Percentiles rank a stretch among this genome's conserved stretches.
phyloP scores from a whole-genome alignment of 1,139 yeast species.

The Geotrichum phurueaensis region DNA sequence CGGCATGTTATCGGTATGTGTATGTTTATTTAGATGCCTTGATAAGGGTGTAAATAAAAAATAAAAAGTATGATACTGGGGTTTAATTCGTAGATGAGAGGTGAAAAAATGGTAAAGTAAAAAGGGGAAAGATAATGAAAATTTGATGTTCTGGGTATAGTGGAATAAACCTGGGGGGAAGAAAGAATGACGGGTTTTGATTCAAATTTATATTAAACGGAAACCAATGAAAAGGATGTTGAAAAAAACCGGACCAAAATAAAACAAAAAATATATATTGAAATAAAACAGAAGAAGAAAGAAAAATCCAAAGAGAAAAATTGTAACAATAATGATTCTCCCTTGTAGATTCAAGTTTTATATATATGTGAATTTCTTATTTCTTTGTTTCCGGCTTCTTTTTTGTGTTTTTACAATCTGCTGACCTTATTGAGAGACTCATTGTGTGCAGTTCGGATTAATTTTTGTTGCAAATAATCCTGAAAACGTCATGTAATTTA shows the following conservation, averaged over 20 bases:
- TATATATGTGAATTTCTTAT: background rate
- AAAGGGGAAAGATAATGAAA: background rate
- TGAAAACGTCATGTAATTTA: background rate
- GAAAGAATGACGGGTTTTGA: background rate
- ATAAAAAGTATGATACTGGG: background rate
- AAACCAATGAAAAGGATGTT: background rate
- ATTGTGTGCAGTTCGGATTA: background rate
- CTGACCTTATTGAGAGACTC: background rate
- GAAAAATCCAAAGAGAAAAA: background rate
- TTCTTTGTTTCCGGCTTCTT: background rate
- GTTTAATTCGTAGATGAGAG: background rate
- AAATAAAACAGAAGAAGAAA: background rate
- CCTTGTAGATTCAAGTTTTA: background rate
- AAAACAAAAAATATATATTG: background rate
- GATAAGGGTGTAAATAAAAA: background rate
- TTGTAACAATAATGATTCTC: background rate
- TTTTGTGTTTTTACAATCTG: background rate
- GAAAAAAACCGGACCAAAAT: background rate
- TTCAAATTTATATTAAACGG: background rate
- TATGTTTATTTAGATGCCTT: background rate
- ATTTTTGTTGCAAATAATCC: background rate
- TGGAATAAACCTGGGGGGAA: background rate
- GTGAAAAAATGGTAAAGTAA: background rate
- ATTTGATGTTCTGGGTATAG: background rate
- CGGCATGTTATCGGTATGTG: background rate